Evolutionary conservation across 805 yeast genomes (phyloP).

Genomic region (Candida awuae): DNA sequence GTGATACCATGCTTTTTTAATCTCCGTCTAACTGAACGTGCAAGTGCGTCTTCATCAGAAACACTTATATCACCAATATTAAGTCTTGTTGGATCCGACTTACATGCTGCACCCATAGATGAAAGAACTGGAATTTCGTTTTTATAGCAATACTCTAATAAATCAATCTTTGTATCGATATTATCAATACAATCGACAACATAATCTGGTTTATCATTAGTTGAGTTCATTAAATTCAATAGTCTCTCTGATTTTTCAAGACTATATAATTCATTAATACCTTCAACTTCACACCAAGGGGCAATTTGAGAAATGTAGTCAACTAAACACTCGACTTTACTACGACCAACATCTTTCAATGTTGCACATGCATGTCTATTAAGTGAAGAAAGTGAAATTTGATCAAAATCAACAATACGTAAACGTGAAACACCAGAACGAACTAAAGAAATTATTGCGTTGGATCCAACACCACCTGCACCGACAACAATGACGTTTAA

Average conservation of each 20-base stretch:
- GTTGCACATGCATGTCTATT: constrained; percentile 94
- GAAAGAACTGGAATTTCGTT: constrained; percentile 63
- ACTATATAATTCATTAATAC: constrained; percentile 71
- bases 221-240: constrained; percentile 27
- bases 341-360: constrained; percentile 82
- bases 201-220: constrained; percentile 53
- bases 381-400: constrained; percentile 83
- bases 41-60: constrained; percentile 90
- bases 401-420: constrained; percentile 89
- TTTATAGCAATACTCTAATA: constrained; percentile 63
- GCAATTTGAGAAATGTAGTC: constrained; percentile 64
- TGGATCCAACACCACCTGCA: constrained; percentile 98
- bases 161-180: constrained; percentile 91
- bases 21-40: constrained; percentile 78
- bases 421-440: constrained; percentile 82
- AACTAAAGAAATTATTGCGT: constrained; percentile 86
- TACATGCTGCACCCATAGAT: constrained; percentile 97
- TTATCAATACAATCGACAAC: constrained; percentile 95
- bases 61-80: constrained; percentile 81
- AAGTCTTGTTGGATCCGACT: constrained; percentile 89
- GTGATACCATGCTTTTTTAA: constrained; percentile 71
- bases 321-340: constrained; percentile 78
- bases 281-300: constrained; percentile 89
- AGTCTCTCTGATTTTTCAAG: constrained; percentile 56
- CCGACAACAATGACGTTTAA: constrained; percentile 78